phyloP scores from a whole-genome alignment of 1,284 basidiomycete species.

The Sphaerobolus stellatus region DNA sequence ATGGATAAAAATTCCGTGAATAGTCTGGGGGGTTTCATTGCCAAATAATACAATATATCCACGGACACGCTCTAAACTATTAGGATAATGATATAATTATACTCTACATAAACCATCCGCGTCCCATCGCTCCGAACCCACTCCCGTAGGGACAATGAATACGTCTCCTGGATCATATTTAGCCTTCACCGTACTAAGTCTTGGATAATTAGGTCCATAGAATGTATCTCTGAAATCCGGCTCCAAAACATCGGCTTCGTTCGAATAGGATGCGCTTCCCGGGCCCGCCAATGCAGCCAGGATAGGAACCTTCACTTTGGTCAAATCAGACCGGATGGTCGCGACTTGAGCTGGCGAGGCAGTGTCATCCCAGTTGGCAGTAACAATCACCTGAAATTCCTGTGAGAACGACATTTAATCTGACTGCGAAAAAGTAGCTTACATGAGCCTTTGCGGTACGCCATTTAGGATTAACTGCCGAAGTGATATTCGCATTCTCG shows the following conservation, averaged over 20 bases:
- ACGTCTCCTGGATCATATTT: slow-evolving; percentile 32
- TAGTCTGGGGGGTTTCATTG: too few species aligned
- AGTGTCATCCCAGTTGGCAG: slow-evolving; percentile 8
- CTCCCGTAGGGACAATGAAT: slow-evolving; percentile 32
- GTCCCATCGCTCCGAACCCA: slow-evolving; percentile 32
- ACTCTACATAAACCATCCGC: slow-evolving; percentile 23
- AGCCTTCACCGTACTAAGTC: slow-evolving; percentile 27
- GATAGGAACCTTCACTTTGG: slow-evolving; percentile 15
- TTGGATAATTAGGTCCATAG: slow-evolving; percentile 32
- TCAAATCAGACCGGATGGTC: slow-evolving; percentile 16
- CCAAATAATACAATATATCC: too few species aligned
- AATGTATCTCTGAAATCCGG: slow-evolving; percentile 30
- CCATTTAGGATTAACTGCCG: slow-evolving; percentile 12
- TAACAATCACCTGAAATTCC: slow-evolving; percentile 12
- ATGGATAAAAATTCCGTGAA: too few species aligned
- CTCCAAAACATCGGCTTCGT: slow-evolving; percentile 31
- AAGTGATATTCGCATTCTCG: slow-evolving; percentile 8
- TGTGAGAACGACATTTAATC: background rate
- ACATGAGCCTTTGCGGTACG: slow-evolving; percentile 14
- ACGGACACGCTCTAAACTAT: too few species aligned
- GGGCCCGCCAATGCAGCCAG: slow-evolving; percentile 23
- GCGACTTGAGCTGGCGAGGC: slow-evolving; percentile 15
- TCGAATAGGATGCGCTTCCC: slow-evolving; percentile 28
- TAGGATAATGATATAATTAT: too few species aligned
- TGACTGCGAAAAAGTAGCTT: background rate